Evolutionary conservation across 345 rosid genomes (phyloP).

Genomic region (rapeseed (Brassica napus)): DNA sequence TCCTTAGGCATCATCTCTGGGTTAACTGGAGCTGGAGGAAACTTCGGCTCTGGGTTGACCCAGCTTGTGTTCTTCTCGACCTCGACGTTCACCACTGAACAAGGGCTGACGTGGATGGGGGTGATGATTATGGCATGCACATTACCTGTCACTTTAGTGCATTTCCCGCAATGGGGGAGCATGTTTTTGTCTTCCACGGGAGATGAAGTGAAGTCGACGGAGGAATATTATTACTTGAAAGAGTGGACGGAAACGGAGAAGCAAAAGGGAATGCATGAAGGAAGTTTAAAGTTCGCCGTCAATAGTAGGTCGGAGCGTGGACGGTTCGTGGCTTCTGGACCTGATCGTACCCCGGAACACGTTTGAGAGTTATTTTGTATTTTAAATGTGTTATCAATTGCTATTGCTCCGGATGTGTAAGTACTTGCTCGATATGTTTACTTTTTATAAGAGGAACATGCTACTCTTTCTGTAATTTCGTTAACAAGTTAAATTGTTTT

Average conservation of each 20-base stretch:
- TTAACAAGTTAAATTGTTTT: neutral
- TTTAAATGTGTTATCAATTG: slow-evolving; percentile 21
- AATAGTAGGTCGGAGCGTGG: slow-evolving; percentile 84
- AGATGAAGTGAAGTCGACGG: slow-evolving; percentile 51
- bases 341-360: slow-evolving; percentile 47
- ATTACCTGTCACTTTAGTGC: slow-evolving; percentile 59
- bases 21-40: slow-evolving; percentile 77
- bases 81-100: slow-evolving; percentile 50
- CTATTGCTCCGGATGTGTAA: slow-evolving; percentile 13
- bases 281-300: slow-evolving; percentile 69
- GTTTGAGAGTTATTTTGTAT: slow-evolving; percentile 39
- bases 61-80: slow-evolving; percentile 69
- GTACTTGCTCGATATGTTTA: neutral
- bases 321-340: slow-evolving; percentile 42
- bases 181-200: slow-evolving; percentile 64
- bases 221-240: slow-evolving; percentile 61
- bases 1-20: slow-evolving; percentile 68
- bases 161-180: slow-evolving; percentile 89
- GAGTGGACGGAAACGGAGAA: slow-evolving; percentile 75
- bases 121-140: slow-evolving; percentile 73
- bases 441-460: neutral
- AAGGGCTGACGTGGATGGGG: slow-evolving; percentile 71
- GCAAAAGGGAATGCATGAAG: slow-evolving; percentile 59
- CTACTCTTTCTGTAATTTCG: slow-evolving; percentile 15
- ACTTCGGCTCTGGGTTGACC: slow-evolving; percentile 79